Evolutionary conservation across 768 basidiomycete species (phyloP), one percentile per base, ranked within the genome.

Genomic region (Lenzites betulinus): DNA sequence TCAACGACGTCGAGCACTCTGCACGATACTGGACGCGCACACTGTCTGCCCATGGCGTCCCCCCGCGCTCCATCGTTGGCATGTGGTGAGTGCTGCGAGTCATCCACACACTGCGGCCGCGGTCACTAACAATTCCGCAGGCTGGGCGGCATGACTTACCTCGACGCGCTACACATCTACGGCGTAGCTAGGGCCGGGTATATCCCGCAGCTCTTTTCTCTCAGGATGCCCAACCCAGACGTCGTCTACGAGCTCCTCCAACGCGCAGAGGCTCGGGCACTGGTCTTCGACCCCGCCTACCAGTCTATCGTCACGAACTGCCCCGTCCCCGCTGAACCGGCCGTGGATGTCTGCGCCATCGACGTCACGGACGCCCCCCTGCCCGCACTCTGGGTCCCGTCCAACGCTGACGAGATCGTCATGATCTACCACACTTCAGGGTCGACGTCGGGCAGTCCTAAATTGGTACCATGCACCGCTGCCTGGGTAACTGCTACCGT

Each of bases 381-480:
- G 7, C 82, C 84, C 28, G 73, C 73, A 20, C 73, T 84, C 39
- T 71, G 75, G 49, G 59, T 64, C 72, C 63, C 47, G 71, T 66
- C 55, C 53, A 63, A 58, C 52, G 74, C 64, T 33, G 73, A 76
- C 56, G 84, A 87, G 53, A 71, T 77, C 26, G 80, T 80, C 47
- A 85, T 91, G 77, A 76, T 90, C 54, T 92, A 90, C 78, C 90
- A 90, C 71, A 91, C 90, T 11, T 88, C 86, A 59, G 90, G 90
- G 16, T 91, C 89, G 39, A 92, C 90, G 7, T 91, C 89, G n/a
- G 90, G 89, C 50, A 88, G 84, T 67, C 90, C 90, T 0, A 92
- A 90, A 68, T 84, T 92, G 26, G 87, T 92, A 0, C 88, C 84
- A 16, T 87, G 87, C 73, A 88, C 75, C 66, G 84, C 83, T 65